phyloP scores from a whole-genome alignment of 2,329 filamentous ascomycete species.

The Fusarium illudens region DNA sequence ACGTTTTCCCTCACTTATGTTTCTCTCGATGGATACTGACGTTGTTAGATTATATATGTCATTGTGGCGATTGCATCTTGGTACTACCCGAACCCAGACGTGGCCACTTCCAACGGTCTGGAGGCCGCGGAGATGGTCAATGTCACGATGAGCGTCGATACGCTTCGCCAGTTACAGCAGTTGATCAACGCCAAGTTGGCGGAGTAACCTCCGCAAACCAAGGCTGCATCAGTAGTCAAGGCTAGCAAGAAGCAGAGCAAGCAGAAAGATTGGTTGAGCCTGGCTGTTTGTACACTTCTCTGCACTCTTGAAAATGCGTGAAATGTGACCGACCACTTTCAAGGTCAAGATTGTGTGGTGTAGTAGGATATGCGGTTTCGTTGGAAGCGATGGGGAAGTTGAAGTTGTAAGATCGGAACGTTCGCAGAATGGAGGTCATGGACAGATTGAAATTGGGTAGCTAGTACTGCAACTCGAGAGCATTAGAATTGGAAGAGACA shows the following conservation, averaged over 20 bases:
- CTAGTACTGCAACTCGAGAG: not conserved
- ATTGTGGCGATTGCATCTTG: slow-evolving; percentile 57
- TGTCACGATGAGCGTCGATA: slow-evolving; percentile 44
- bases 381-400: not conserved
- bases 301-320: not conserved
- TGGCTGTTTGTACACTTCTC: not conserved
- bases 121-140: slow-evolving; percentile 38
- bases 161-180: slow-evolving; percentile 40
- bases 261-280: not conserved
- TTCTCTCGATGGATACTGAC: not conserved
- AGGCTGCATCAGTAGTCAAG: too few species aligned
- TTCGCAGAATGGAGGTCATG: too few species aligned
- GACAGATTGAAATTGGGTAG: not conserved
- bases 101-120: slow-evolving; percentile 47
- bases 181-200: slow-evolving; percentile 32
- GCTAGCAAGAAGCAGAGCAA: not conserved
- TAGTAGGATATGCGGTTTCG: not conserved
- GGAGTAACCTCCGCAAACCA: not conserved
- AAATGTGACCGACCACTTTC: not conserved
- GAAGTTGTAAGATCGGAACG: not conserved
- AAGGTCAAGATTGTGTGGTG: not conserved
- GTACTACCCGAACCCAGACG: slow-evolving; percentile 55
- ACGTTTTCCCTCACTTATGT: not conserved
- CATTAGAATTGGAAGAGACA: not conserved
- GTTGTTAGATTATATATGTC: slow-evolving; percentile 49